These are phyloP conservation scores for Populus simonii DNA, from an alignment of 345 rosid species.

Conservation along the genomic window DNA sequence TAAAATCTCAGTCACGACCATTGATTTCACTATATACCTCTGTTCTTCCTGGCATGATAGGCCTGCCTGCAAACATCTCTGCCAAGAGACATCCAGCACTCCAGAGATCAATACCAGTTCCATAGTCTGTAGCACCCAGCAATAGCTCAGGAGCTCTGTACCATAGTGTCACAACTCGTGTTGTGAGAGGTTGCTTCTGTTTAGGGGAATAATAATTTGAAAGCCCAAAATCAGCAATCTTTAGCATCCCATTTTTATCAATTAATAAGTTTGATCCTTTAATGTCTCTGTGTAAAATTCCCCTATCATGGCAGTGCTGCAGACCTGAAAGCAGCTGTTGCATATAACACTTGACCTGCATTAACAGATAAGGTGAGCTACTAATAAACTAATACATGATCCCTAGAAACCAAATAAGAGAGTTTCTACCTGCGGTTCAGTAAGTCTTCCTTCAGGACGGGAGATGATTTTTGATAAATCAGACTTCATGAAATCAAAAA, in stretches of 20 bases:
- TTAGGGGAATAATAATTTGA: slow-evolving; percentile 44
- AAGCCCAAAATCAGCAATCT: slow-evolving; percentile 65
- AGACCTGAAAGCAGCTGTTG: slow-evolving; percentile 58
- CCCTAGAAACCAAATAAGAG: not conserved
- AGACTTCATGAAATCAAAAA: slow-evolving; percentile 62
- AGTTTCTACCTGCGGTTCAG: slow-evolving; percentile 57
- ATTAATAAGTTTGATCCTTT: slow-evolving; percentile 65
- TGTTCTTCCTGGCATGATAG: slow-evolving; percentile 58
- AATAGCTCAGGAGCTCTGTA: slow-evolving; percentile 67
- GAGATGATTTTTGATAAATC: slow-evolving; percentile 49
- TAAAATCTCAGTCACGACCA: not conserved
- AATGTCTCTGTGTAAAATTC: slow-evolving; percentile 56
- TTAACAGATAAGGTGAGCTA: slow-evolving; percentile 9
- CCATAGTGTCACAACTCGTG: slow-evolving; percentile 61
- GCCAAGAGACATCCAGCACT: slow-evolving; percentile 71
- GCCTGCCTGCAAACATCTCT: slow-evolving; percentile 54
- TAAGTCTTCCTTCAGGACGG: slow-evolving; percentile 43
- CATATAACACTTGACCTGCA: slow-evolving; percentile 61
- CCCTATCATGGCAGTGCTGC: slow-evolving; percentile 58
- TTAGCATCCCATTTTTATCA: slow-evolving; percentile 49
- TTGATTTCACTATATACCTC: slow-evolving; percentile 35
- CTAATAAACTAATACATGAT: not conserved
- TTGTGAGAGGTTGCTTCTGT: slow-evolving; percentile 47
- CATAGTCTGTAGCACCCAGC: slow-evolving; percentile 52
- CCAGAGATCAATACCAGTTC: slow-evolving; percentile 65